These are phyloP conservation scores for Arthrinium phaeospermum DNA, from an alignment of 2,329 filamentous ascomycete genomes.

Conservation along the genomic window DNA sequence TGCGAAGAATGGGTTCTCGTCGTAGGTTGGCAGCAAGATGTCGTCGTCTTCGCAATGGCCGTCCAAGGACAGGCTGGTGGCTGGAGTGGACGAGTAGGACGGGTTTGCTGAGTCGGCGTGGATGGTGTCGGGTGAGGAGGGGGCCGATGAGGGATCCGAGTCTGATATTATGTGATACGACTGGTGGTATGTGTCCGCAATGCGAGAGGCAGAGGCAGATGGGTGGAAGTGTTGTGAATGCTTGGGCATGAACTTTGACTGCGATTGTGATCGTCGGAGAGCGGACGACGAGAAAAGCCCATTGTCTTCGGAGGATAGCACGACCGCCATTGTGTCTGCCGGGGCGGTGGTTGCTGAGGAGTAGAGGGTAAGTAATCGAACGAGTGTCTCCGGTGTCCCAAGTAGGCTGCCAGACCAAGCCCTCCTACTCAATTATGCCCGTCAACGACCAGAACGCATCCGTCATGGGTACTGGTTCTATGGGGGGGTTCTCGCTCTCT, in stretches of 20 bases:
- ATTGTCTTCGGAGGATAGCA: constrained; percentile 62
- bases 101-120: constrained; percentile 60
- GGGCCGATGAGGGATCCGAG: constrained; percentile 57
- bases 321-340: constrained; percentile 56
- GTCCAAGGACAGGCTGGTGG: constrained; percentile 67
- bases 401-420: constrained; percentile 25
- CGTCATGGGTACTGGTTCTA: constrained; percentile 23
- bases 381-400: not conserved
- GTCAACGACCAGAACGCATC: constrained; percentile 1
- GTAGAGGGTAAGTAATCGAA: constrained; percentile 5
- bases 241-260: constrained; percentile 58
- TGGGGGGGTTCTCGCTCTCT: not conserved
- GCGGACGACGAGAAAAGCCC: constrained; percentile 60
- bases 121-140: constrained; percentile 61
- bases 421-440: constrained; percentile 34
- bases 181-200: constrained; percentile 52
- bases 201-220: constrained; percentile 52
- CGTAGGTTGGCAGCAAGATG: constrained; percentile 52
- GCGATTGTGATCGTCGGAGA: constrained; percentile 65
- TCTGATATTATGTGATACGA: constrained; percentile 43
- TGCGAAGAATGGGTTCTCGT: constrained; percentile 54
- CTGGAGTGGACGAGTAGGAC: constrained; percentile 67
- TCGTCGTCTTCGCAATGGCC: constrained; percentile 58
- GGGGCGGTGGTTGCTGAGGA: not conserved
- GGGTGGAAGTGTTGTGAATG: constrained; percentile 48